phyloP scores from a whole-genome alignment of 2,329 filamentous ascomycete genomes.

The Penicillium sp. region DNA sequence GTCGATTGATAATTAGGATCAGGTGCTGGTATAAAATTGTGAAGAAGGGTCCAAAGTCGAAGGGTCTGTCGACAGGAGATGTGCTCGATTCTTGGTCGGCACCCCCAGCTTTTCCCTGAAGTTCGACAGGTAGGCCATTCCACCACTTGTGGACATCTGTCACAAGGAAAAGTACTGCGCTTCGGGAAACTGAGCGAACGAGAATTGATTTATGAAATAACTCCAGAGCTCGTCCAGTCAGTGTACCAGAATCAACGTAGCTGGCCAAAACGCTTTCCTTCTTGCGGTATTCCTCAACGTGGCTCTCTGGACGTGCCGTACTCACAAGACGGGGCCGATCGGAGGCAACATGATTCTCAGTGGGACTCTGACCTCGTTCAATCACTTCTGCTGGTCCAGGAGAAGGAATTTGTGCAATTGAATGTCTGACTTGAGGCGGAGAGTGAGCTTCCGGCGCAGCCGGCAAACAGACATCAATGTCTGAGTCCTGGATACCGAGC shows the following conservation, averaged over 20 bases:
- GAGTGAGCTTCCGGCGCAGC: slow-evolving; percentile 44
- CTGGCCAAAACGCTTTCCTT: slow-evolving; percentile 40
- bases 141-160: slow-evolving; percentile 48
- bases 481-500: slow-evolving; percentile 45
- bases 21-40: slow-evolving; percentile 46
- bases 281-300: slow-evolving; percentile 17
- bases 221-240: slow-evolving; percentile 44
- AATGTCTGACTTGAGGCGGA: slow-evolving; percentile 14
- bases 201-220: slow-evolving; percentile 46
- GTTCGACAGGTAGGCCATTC: slow-evolving; percentile 40
- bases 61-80: slow-evolving; percentile 16
- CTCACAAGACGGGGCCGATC: not conserved
- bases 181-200: slow-evolving; percentile 41
- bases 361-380: too few species aligned
- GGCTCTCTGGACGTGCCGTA: not conserved
- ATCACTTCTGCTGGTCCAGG: not conserved
- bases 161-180: slow-evolving; percentile 39
- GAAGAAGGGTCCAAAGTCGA: slow-evolving; percentile 42
- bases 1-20: slow-evolving; percentile 43
- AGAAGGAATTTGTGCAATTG: slow-evolving; percentile 7
- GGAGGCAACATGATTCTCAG: not conserved
- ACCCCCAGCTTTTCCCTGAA: slow-evolving; percentile 23
- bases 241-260: slow-evolving; percentile 42
- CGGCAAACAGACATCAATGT: slow-evolving; percentile 51
- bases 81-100: not conserved